Evolutionary conservation across 1,284 basidiomycete species (phyloP).

Genomic region (Chondrostereum purpureum): DNA sequence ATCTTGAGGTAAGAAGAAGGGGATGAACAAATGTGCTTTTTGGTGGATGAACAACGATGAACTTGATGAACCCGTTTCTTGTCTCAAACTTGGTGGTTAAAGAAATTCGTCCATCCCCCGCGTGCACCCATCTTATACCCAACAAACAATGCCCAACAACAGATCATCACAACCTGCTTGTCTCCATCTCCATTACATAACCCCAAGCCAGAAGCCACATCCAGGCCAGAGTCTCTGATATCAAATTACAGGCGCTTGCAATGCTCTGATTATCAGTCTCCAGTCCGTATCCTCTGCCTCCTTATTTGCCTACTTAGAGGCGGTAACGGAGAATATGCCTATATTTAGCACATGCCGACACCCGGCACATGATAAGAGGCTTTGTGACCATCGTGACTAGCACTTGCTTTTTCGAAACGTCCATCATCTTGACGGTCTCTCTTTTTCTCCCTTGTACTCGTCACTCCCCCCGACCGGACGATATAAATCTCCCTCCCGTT

Average conservation of each 20-base stretch:
- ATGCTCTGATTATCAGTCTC: too few relatives aligned
- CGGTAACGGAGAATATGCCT: too few relatives aligned
- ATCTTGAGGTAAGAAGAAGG: constrained; percentile 50
- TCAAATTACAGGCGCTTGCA: too few relatives aligned
- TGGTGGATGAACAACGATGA: constrained; percentile 46
- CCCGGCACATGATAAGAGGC: too few relatives aligned
- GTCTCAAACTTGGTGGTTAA: constrained; percentile 75
- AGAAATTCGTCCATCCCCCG: constrained; percentile 33
- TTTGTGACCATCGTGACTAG: too few relatives aligned
- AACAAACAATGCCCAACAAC: constrained; percentile 21
- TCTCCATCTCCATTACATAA: too few relatives aligned
- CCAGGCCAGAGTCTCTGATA: too few relatives aligned
- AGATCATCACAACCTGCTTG: constrained; percentile 1
- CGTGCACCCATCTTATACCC: constrained; percentile 20
- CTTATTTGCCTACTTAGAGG: too few relatives aligned
- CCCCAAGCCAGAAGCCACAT: too few relatives aligned
- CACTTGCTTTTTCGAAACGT: too few relatives aligned
- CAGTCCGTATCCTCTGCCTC: too few relatives aligned
- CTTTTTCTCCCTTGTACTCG: constrained; percentile 14
- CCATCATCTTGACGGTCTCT: constrained; percentile 10
- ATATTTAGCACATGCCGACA: too few relatives aligned
- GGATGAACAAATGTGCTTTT: constrained; percentile 47
- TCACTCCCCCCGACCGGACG: constrained; percentile 8
- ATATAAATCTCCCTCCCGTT: constrained; percentile 9
- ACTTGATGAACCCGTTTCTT: constrained; percentile 75